A percentile compares a stretch with the other conserved stretches of the same genome.
phyloP scores from a whole-genome alignment of 2,329 filamentous ascomycete genomes.

The Neopestalotiopsis sp. region DNA sequence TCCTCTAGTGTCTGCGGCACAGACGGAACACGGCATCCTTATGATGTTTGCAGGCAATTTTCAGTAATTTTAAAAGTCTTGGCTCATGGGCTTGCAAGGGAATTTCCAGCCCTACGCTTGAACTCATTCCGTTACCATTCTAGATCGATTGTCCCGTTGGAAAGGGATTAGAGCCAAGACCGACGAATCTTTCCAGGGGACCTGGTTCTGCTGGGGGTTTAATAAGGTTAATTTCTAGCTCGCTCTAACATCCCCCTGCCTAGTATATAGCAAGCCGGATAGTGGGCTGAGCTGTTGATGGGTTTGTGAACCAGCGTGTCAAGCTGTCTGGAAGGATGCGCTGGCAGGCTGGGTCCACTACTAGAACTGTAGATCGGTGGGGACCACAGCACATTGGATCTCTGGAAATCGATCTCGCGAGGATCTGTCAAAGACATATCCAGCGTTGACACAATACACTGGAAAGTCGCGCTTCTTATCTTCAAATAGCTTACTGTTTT shows the following conservation, averaged over 20 bases:
- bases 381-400: no score
- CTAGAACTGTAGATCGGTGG: no score
- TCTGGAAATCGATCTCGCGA: no score
- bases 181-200: background rate
- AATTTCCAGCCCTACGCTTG: background rate
- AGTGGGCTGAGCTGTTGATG: background rate
- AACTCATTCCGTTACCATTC: background rate
- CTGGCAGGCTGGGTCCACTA: no score
- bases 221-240: background rate
- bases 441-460: no score
- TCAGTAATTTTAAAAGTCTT: background rate
- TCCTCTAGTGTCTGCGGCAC: background rate
- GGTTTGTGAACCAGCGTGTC: no score
- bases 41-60: no score
- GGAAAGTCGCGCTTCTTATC: no score
- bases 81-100: background rate
- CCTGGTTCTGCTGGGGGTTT: background rate
- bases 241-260: background rate
- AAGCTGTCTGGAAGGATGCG: no score
- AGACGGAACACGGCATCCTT: conserved; percentile 2
- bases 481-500: no score
- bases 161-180: background rate
- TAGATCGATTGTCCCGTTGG: background rate
- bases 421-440: no score
- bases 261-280: no score